Base-by-base conservation (phyloP, 2,329 filamentous ascomycete species). In the Calonectria naviculata region DNA sequence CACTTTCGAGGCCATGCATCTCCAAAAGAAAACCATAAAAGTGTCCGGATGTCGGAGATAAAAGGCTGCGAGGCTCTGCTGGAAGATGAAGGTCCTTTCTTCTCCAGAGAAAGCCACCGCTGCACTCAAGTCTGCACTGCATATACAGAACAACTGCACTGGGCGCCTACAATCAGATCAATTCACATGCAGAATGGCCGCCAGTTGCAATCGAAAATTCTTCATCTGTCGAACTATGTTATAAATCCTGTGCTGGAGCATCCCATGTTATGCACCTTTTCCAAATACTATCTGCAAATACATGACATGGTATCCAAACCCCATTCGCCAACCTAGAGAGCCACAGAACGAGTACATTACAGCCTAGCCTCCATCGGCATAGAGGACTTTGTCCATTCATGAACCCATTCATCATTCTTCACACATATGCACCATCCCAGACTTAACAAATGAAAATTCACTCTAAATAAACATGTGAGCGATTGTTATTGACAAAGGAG, bases 261-360 rank as follows among this genome's bases (percentile, higher is more conserved):
- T 44, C 68, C 65, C 58, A 72, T 44, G 67, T 62, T 71, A 72
- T 74, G 65, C 68, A 76, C 64, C 67, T 70, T 75, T 68, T 71
- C 73, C 70, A 73, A 70, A 15, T 74, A 67, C 36, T 68, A 78
- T 75, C 68, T 71, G 65, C 60, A 72, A 71, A 65, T 68, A 78
- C 69, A 74, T 56, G 73, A 68, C 73, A 74, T 71, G 68, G 66
- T 64, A 73, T 73, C 66, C 47, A 76, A 76, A 75, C 65, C 74
- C 75, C 74, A 71, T 78, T 75, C 74, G 76, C 76, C 76, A 71
- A 46, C 52, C 44, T 71, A 71, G 62, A 47, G 49, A 54, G 60
- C 65, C 56, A 36, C 52, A 58, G 26, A 68, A 70, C 60, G 54
- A 70, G 34, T 34, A 64, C 52, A 75, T 52, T 65, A 42, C 31